Percentiles rank a stretch among this genome's conserved stretches.
Conservation (phyloP, 306 rosid species). For the Canavalia gladiata region DNA sequence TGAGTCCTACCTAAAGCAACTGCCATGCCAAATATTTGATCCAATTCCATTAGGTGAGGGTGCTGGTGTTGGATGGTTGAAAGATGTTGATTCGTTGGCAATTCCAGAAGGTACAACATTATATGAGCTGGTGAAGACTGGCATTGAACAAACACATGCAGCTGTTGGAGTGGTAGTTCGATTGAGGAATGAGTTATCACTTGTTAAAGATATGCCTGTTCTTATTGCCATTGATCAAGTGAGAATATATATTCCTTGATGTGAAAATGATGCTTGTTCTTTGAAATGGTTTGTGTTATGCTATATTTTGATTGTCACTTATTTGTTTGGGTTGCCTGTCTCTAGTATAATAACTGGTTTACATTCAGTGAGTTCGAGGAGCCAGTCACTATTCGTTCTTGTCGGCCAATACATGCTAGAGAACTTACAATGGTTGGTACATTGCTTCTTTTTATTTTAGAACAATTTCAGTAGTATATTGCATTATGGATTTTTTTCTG, state of each 20-base stretch:
- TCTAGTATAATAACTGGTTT: slow-evolving; percentile 96
- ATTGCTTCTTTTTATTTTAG: slow-evolving; percentile 35
- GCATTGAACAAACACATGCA: slow-evolving; percentile 91
- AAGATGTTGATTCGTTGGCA: slow-evolving; percentile 82
- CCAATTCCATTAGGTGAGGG: slow-evolving; percentile 94
- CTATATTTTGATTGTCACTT: slow-evolving; percentile 29
- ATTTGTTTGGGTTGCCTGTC: slow-evolving; percentile 49
- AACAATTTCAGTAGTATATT: neutral
- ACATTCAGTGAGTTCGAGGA: slow-evolving; percentile 94
- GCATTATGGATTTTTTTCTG: slow-evolving; percentile 14
- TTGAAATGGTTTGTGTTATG: slow-evolving; percentile 22
- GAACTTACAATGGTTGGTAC: slow-evolving; percentile 83
- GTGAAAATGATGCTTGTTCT: slow-evolving; percentile 20
- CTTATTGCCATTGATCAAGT: slow-evolving; percentile 98
- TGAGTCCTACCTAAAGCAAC: slow-evolving; percentile 68
- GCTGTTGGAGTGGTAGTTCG: slow-evolving; percentile 94
- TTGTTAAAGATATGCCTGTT: slow-evolving; percentile 89
- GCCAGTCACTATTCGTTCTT: slow-evolving; percentile 81
- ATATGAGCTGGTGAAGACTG: slow-evolving; percentile 81
- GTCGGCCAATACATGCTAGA: slow-evolving; percentile 86
- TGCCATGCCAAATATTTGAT: slow-evolving; percentile 76
- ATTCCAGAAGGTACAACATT: slow-evolving; percentile 85
- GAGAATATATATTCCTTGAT: slow-evolving; percentile 50
- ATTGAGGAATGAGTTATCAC: slow-evolving; percentile 90
- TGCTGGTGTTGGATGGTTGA: slow-evolving; percentile 93